These are phyloP conservation scores for Talaromyces sp. DNA, from an alignment of 2,329 filamentous ascomycete genomes.

Conservation along the genomic window DNA sequence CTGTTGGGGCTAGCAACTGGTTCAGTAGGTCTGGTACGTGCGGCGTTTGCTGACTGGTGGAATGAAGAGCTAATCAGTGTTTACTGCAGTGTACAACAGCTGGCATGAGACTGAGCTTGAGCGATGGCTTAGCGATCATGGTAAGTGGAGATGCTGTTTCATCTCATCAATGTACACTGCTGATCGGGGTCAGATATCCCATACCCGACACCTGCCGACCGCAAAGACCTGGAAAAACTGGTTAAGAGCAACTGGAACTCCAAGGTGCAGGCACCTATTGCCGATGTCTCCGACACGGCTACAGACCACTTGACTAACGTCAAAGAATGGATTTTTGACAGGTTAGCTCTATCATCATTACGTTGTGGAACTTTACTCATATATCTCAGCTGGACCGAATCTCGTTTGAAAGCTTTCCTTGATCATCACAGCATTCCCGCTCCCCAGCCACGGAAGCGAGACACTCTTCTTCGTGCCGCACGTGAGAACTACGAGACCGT, in stretches of 20 bases:
- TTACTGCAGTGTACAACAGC: slow-evolving; percentile 78
- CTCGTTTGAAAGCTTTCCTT: slow-evolving; percentile 86
- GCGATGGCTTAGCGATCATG: slow-evolving; percentile 89
- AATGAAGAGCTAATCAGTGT: slow-evolving; percentile 4
- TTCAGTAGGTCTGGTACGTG: slow-evolving; percentile 76
- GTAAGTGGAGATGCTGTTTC: slow-evolving; percentile 22
- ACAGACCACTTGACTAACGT: slow-evolving; percentile 67
- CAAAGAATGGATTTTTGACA: slow-evolving; percentile 89
- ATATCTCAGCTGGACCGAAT: slow-evolving; percentile 73
- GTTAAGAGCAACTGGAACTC: slow-evolving; percentile 86
- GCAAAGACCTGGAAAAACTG: slow-evolving; percentile 89
- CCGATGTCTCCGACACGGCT: slow-evolving; percentile 72
- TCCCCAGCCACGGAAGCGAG: slow-evolving; percentile 81
- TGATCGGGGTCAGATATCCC: slow-evolving; percentile 57
- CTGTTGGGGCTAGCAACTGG: slow-evolving; percentile 72
- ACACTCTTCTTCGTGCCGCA: slow-evolving; percentile 71
- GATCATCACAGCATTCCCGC: slow-evolving; percentile 84
- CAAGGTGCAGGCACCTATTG: slow-evolving; percentile 68
- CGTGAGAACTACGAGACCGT: slow-evolving; percentile 76
- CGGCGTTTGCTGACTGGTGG: neutral
- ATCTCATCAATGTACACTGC: neutral
- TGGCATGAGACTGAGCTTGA: slow-evolving; percentile 98
- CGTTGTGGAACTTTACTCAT: slow-evolving; percentile 34
- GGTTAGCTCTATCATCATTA: slow-evolving; percentile 44
- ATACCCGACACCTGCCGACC: slow-evolving; percentile 83